A percentile compares a stretch with the other conserved stretches of the same genome.
Evolutionary conservation across 176 grass and related monocot species (phyloP).

Genomic region (Hyparrhenia diplandra): DNA sequence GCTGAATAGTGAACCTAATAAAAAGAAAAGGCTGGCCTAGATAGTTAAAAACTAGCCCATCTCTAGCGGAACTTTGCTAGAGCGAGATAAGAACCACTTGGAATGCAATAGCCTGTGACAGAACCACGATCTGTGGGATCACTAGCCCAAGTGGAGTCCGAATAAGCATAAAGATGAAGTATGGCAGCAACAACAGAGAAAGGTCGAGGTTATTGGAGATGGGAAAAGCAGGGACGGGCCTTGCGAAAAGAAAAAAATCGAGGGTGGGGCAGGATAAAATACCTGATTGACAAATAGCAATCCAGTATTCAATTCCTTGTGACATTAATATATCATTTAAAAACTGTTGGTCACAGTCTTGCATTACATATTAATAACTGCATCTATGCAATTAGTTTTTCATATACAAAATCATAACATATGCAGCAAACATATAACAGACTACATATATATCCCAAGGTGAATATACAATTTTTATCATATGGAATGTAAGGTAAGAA

Average conservation of each 20-base stretch:
- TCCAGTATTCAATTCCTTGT: background rate
- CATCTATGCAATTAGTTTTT: background rate
- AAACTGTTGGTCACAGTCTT: background rate
- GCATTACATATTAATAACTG: slow-evolving; percentile 7
- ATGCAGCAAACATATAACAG: background rate
- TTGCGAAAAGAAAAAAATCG: background rate
- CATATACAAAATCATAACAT: no score
- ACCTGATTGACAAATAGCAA: background rate
- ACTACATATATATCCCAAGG: slow-evolving; percentile 94
- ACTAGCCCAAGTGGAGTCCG: no score
- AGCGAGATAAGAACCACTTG: no score
- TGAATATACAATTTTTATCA: slow-evolving; percentile 53
- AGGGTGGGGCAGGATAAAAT: background rate
- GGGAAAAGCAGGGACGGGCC: background rate
- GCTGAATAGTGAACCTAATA: no score
- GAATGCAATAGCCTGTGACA: no score
- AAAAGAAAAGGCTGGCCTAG: no score
- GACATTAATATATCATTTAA: background rate
- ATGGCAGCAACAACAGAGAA: background rate
- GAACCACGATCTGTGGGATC: no score
- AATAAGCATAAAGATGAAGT: no score
- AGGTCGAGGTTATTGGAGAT: background rate
- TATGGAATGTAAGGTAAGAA: slow-evolving; percentile 10
- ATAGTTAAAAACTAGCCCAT: no score
- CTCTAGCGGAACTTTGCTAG: no score